phyloP scores from a whole-genome alignment of 495 filamentous ascomycete genomes.

The Acidomyces sp. region DNA sequence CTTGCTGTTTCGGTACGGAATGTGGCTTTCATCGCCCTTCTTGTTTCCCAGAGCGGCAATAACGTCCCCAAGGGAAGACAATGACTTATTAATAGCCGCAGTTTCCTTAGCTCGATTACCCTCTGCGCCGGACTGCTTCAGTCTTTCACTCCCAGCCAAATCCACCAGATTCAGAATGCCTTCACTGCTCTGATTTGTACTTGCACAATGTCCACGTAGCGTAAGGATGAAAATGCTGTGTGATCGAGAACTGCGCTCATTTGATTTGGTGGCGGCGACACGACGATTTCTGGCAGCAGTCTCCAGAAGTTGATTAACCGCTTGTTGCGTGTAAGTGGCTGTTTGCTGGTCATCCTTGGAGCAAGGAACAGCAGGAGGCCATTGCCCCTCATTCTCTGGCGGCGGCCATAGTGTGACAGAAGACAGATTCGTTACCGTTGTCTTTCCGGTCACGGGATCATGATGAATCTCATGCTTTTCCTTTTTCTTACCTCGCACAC shows the following conservation, averaged over 20 bases:
- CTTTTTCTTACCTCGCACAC: conserved; percentile 31
- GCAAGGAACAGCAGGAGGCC: conserved; percentile 1
- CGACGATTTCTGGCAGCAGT: conserved; percentile 72
- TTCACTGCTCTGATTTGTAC: conserved; percentile 73
- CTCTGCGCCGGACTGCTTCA: conserved; percentile 70
- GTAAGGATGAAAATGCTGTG: conserved; percentile 96
- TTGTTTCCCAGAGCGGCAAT: conserved; percentile 63
- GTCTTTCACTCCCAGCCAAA: conserved; percentile 80
- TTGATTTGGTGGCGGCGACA: conserved; percentile 90
- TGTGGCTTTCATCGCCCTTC: conserved; percentile 64
- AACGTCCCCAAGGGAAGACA: conserved; percentile 88
- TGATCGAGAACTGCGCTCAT: conserved; percentile 83
- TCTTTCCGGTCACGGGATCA: conserved; percentile 66
- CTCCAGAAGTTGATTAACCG: conserved; percentile 34
- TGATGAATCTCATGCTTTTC: conserved; percentile 90
- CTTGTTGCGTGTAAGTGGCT: conserved; percentile 6
- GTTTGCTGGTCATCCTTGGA: not conserved
- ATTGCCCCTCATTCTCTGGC: conserved; percentile 8
- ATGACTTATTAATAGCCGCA: conserved; percentile 89
- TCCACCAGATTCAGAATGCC: conserved; percentile 95
- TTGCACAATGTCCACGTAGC: conserved; percentile 64
- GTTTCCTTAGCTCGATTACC: conserved; percentile 86
- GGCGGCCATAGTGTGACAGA: conserved; percentile 47
- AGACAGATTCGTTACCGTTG: conserved; percentile 70
- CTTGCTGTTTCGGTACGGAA: conserved; percentile 94